Conservation (phyloP, 2,329 filamentous ascomycete species). For the Penicillium sp. region DNA sequence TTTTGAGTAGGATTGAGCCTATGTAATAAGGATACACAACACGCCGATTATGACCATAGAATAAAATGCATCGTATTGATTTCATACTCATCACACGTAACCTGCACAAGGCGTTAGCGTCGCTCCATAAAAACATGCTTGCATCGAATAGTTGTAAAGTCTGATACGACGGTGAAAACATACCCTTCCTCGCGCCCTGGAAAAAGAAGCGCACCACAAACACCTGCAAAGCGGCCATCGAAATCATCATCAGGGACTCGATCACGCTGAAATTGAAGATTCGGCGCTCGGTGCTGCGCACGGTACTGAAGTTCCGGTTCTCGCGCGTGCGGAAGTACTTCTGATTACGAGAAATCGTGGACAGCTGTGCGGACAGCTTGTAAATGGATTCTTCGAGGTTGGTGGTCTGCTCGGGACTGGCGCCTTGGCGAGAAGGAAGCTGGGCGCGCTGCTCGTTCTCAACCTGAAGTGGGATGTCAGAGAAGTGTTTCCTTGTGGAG, state of each 20-base stretch:
- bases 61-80: constrained; percentile 29
- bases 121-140: background rate
- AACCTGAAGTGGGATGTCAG: constrained; percentile 53
- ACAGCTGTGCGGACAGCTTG: constrained; percentile 88
- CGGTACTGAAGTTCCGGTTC: constrained; percentile 98
- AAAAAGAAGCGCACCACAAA: constrained; percentile 99
- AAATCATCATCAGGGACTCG: constrained; percentile 84
- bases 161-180: constrained; percentile 17
- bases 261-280: constrained; percentile 98
- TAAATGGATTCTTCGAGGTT: constrained; percentile 89
- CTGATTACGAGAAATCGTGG: constrained; percentile 91
- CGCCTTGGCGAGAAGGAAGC: constrained; percentile 83
- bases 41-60: constrained; percentile 7
- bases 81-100: constrained; percentile 38
- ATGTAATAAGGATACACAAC: constrained; percentile 13
- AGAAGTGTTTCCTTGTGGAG: background rate
- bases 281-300: constrained; percentile 87
- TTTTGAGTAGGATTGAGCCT: constrained; percentile 9
- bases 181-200: constrained; percentile 72
- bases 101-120: constrained; percentile 21
- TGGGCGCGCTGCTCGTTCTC: constrained; percentile 82
- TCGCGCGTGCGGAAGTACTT: constrained; percentile 99
- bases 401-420: constrained; percentile 81
- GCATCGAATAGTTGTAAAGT: background rate
- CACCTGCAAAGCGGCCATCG: constrained; percentile 93